Evolutionary conservation across 805 yeast species (phyloP).

Genomic region (Wickerhamomyces rabaulensis): DNA sequence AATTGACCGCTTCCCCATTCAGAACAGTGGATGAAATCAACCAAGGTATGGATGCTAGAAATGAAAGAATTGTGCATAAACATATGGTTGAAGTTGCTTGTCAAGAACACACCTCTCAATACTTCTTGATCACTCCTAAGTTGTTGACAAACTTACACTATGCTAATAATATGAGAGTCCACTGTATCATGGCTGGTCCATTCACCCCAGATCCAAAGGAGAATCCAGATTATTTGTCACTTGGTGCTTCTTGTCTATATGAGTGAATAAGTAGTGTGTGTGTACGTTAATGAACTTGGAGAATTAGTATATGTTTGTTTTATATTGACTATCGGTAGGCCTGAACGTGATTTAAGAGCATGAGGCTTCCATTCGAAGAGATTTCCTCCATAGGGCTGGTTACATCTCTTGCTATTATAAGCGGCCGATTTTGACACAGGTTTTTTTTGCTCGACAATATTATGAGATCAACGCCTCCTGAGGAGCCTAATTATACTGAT

Average conservation of each 20-base stretch:
- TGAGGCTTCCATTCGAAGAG: too few relatives aligned
- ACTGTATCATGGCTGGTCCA: slow-evolving; percentile 69
- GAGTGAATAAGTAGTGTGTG: too few relatives aligned
- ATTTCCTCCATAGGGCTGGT: too few relatives aligned
- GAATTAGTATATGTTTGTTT: too few relatives aligned
- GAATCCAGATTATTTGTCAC: slow-evolving; percentile 25
- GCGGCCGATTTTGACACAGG: too few relatives aligned
- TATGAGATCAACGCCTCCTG: too few relatives aligned
- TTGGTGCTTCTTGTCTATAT: slow-evolving; percentile 30
- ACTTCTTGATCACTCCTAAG: slow-evolving; percentile 91
- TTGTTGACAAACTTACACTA: slow-evolving; percentile 72
- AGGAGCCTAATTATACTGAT: too few relatives aligned
- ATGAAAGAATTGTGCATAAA: slow-evolving; percentile 82
- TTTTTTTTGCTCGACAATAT: too few relatives aligned
- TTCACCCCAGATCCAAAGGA: slow-evolving; percentile 36
- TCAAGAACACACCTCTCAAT: slow-evolving; percentile 60
- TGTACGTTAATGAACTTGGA: too few relatives aligned
- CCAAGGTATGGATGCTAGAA: slow-evolving; percentile 96
- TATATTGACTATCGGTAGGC: too few relatives aligned
- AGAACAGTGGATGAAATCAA: slow-evolving; percentile 96
- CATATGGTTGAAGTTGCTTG: slow-evolving; percentile 89
- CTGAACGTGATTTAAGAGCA: too few relatives aligned
- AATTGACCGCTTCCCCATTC: slow-evolving; percentile 82
- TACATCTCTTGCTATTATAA: too few relatives aligned
- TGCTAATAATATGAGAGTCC: slow-evolving; percentile 75